Conservation (phyloP, 2,329 filamentous ascomycete species). For the Aspergillus hortae region DNA sequence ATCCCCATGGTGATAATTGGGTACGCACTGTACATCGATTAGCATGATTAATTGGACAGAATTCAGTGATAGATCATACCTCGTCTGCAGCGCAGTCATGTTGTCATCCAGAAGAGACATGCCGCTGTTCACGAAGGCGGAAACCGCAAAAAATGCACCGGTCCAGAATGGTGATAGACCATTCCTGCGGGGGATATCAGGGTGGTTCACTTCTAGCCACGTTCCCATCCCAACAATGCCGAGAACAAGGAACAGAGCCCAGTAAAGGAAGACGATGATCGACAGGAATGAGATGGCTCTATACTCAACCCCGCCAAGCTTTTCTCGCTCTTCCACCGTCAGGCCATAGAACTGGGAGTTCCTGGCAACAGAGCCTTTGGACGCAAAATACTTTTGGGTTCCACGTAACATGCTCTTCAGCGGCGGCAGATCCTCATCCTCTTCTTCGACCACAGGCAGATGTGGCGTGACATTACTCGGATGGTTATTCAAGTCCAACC, state of each 20-base stretch:
- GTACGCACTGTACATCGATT: slow-evolving; percentile 28
- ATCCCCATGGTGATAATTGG: slow-evolving; percentile 49
- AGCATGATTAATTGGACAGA: slow-evolving; percentile 1
- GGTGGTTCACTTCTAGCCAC: slow-evolving; percentile 43
- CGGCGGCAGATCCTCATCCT: slow-evolving; percentile 15
- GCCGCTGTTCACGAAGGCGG: slow-evolving; percentile 54
- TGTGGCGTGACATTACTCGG: slow-evolving; percentile 26
- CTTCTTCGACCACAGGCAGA: slow-evolving; percentile 6
- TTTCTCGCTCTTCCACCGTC: slow-evolving; percentile 40
- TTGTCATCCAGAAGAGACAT: slow-evolving; percentile 54
- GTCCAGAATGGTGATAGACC: slow-evolving; percentile 50
- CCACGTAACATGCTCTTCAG: slow-evolving; percentile 23
- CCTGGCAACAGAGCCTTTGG: slow-evolving; percentile 35
- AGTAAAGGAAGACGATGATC: slow-evolving; percentile 44
- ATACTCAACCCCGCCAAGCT: slow-evolving; percentile 44
- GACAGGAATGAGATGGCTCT: slow-evolving; percentile 35
- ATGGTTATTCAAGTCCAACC: slow-evolving; percentile 32
- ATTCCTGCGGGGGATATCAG: slow-evolving; percentile 40
- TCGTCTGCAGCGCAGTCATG: slow-evolving; percentile 46
- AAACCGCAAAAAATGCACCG: slow-evolving; percentile 50
- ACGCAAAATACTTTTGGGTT: slow-evolving; percentile 29
- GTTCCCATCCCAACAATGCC: slow-evolving; percentile 46
- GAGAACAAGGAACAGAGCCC: slow-evolving; percentile 44
- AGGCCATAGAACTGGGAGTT: slow-evolving; percentile 51
- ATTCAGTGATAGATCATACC: slow-evolving; percentile 13